phyloP scores from a whole-genome alignment of 148 eudicot species.

The Fagopyrum homotropicum region DNA sequence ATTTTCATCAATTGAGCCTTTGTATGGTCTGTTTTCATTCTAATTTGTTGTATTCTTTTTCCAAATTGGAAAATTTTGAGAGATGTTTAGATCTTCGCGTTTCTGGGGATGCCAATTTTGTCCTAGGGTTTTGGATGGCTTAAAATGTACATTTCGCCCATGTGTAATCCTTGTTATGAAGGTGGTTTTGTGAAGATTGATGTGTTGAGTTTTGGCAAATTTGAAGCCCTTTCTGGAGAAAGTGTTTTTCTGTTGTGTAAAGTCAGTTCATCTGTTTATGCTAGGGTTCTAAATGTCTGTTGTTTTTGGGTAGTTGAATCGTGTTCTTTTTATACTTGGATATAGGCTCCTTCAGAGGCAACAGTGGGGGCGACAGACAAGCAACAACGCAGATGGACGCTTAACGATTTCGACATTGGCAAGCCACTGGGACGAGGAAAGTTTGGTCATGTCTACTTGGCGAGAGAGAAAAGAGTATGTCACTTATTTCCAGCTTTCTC shows the following conservation, averaged over 20 bases:
- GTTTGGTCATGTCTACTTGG: constrained; percentile 89
- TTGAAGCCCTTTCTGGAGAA: neutral
- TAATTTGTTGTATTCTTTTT: neutral
- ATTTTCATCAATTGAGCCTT: neutral
- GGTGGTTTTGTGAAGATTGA: neutral
- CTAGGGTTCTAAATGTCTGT: neutral
- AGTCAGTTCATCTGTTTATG: neutral
- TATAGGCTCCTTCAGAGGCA: constrained; percentile 50
- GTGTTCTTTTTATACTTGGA: neutral
- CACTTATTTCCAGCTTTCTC: neutral
- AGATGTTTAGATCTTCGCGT: neutral
- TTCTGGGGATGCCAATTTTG: no score
- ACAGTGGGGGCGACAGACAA: constrained; percentile 46
- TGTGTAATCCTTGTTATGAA: no score
- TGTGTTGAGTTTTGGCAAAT: neutral
- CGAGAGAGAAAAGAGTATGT: constrained; percentile 88
- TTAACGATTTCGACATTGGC: constrained; percentile 83
- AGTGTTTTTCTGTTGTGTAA: neutral
- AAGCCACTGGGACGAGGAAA: constrained; percentile 97
- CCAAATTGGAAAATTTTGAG: neutral
- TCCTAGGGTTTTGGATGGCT: no score
- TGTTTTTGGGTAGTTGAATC: neutral
- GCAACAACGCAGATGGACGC: constrained; percentile 56
- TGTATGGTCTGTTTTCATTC: neutral
- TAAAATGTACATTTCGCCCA: neutral